These are phyloP conservation scores for Carnegiea gigantea DNA, from an alignment of 179 eudicot genomes.

Conservation along the genomic window DNA sequence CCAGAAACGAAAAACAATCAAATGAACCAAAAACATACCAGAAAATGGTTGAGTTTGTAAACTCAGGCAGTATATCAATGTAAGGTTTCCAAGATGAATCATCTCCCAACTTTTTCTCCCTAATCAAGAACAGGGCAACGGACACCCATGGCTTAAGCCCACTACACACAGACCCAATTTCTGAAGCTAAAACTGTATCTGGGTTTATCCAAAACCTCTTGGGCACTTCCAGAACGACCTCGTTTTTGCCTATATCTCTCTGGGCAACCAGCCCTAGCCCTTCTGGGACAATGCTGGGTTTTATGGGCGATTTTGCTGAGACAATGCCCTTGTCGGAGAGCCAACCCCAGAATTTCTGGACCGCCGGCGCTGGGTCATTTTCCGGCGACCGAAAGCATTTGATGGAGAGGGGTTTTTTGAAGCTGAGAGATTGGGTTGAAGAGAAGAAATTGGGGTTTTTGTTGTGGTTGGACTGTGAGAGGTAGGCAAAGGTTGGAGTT, in stretches of 20 bases:
- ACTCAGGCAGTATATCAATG: slow-evolving; percentile 66
- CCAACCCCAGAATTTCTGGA: slow-evolving; percentile 93
- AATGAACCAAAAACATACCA: slow-evolving; percentile 66
- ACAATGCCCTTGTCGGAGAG: slow-evolving; percentile 65
- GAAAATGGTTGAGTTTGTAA: slow-evolving; percentile 75
- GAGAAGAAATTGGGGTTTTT: background rate
- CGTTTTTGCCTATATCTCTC: slow-evolving; percentile 66
- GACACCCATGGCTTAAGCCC: slow-evolving; percentile 92
- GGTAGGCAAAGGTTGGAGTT: slow-evolving; percentile 29
- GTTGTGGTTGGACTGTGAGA: slow-evolving; percentile 19
- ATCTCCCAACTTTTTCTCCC: slow-evolving; percentile 51
- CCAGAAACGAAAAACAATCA: slow-evolving; percentile 9
- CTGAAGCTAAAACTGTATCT: slow-evolving; percentile 69
- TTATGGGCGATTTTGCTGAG: slow-evolving; percentile 58
- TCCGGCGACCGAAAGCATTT: slow-evolving; percentile 40
- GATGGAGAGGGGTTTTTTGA: slow-evolving; percentile 31
- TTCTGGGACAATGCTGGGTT: slow-evolving; percentile 65
- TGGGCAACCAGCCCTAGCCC: slow-evolving; percentile 85
- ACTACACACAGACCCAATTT: slow-evolving; percentile 67
- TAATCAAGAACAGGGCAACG: slow-evolving; percentile 80
- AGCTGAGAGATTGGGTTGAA: slow-evolving; percentile 11
- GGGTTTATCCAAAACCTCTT: slow-evolving; percentile 84
- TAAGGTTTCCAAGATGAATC: slow-evolving; percentile 66
- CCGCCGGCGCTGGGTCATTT: slow-evolving; percentile 33
- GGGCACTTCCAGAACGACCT: slow-evolving; percentile 92